These are phyloP conservation scores for Oryza australiensis DNA, from an alignment of 176 grass and related monocot genomes.

Conservation along the genomic window DNA sequence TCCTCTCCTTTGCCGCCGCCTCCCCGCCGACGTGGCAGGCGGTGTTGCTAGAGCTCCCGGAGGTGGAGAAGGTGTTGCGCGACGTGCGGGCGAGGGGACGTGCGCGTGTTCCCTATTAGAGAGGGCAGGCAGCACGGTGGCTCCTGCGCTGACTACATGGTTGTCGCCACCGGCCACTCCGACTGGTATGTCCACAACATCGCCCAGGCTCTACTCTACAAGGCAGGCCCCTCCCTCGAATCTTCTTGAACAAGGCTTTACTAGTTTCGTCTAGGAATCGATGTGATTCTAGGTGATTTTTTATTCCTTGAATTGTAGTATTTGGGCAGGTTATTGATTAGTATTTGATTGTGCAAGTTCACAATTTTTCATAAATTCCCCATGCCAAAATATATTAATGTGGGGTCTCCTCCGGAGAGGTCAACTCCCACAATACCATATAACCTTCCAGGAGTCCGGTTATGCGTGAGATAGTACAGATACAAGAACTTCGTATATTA, in stretches of 20 bases:
- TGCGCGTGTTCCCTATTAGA: constrained; percentile 77
- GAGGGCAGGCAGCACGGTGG: constrained; percentile 54
- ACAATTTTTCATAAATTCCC: background rate
- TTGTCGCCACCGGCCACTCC: constrained; percentile 77
- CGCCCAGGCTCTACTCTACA: no score
- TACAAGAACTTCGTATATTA: no score
- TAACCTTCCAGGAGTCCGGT: no score
- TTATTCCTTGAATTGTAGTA: background rate
- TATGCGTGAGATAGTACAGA: no score
- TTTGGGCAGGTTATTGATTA: background rate
- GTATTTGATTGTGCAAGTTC: background rate
- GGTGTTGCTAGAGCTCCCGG: constrained; percentile 55
- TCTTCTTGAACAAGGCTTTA: background rate
- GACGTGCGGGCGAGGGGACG: constrained; percentile 84
- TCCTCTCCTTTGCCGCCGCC: constrained; percentile 19
- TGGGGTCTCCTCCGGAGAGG: no score
- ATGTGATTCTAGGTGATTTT: background rate
- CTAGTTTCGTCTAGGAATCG: background rate
- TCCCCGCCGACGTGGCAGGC: background rate
- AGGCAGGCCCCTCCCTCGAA: constrained; percentile 42
- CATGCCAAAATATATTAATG: no score
- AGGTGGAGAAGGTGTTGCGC: constrained; percentile 86
- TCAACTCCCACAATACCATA: no score
- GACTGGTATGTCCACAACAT: constrained; percentile 94
- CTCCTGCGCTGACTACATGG: constrained; percentile 88